Base-by-base conservation (phyloP, 1,284 basidiomycete species). In the Trichosporon faecale region DNA sequence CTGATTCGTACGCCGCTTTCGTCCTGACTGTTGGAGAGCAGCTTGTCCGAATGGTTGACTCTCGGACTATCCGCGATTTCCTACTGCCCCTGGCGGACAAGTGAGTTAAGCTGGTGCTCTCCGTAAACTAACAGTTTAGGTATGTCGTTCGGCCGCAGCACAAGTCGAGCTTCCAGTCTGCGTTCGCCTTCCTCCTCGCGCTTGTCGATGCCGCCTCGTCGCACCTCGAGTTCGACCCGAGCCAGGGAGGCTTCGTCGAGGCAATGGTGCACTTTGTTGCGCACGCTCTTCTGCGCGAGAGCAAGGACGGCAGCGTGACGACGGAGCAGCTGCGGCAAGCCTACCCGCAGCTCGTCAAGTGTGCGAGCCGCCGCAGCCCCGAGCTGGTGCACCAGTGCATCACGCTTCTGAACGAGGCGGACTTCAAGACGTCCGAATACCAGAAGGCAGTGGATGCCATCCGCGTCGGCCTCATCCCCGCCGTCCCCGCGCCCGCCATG, bases 161-260 rank as follows among this genome's bases (percentile, higher is more conserved):
- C 65, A 66, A 68, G 44, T 25, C 74, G 0, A 76, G 72, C 63
- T 82, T 80, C 65, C 76, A 80, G 52, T 76, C 79, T 31, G 76
- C 80, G 14, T 76, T 79, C 68, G 74, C 77, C 0, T 75, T 79
- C 64, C 46, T 80, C 2, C 67, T 79, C 1, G 72, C 76, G 0
- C 64, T 79, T 0, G 64, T 80, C 1, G 69, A 73, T 3, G 69
- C 74, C 0, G 70, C 76, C 7, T 69, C 76, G 0, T 64, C 63
- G 0, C 66, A 65, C 12, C 66, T 74, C 12, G 64, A 69, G 8
- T 55, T 21, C 2, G 64, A 69, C 16, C 23, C 33, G 4, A 69
- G 69, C 8, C 76, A 78, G 65, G 33, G n/a, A 0, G 65, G 65
- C 1, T 76, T 82, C 33, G 72, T 77, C 37, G 72, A 75, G 18